Evolutionary conservation across 1,139 yeast genomes (phyloP).

Genomic region (Pichia terricola): DNA sequence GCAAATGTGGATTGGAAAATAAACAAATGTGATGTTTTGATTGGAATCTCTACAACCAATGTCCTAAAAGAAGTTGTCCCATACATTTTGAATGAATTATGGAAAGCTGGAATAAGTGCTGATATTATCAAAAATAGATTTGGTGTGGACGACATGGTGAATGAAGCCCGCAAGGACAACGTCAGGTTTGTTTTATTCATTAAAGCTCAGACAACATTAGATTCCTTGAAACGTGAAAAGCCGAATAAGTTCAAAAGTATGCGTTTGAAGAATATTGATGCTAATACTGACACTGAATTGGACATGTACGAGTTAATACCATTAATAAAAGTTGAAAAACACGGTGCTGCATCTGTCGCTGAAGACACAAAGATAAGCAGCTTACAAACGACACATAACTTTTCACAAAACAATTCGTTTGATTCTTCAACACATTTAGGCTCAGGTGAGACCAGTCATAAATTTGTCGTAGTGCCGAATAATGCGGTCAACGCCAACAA

Average conservation of each 20-base stretch:
- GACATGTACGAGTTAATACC: slow-evolving; percentile 55
- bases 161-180: slow-evolving; percentile 58
- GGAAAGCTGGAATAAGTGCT: slow-evolving; percentile 65
- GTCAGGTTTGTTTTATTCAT: slow-evolving; percentile 67
- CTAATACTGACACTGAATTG: slow-evolving; percentile 59
- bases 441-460: slow-evolving; percentile 34
- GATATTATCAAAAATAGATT: slow-evolving; percentile 47
- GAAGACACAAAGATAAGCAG: slow-evolving; percentile 1
- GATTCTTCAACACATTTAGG: background rate
- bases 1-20: slow-evolving; percentile 36
- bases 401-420: background rate
- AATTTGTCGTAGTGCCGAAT: slow-evolving; percentile 53
- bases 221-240: slow-evolving; percentile 17
- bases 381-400: background rate
- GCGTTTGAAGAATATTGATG: slow-evolving; percentile 53
- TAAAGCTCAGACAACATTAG: slow-evolving; percentile 43
- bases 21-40: slow-evolving; percentile 68
- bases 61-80: slow-evolving; percentile 50
- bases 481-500: slow-evolving; percentile 62
- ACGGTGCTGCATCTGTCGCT: background rate
- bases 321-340: slow-evolving; percentile 31
- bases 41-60: slow-evolving; percentile 54
- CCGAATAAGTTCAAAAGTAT: slow-evolving; percentile 62
- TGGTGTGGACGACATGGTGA: slow-evolving; percentile 60
- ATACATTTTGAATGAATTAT: slow-evolving; percentile 50